Conservation (phyloP, 2,329 filamentous ascomycete genomes). For the Arthrobotrys entomopaga region DNA sequence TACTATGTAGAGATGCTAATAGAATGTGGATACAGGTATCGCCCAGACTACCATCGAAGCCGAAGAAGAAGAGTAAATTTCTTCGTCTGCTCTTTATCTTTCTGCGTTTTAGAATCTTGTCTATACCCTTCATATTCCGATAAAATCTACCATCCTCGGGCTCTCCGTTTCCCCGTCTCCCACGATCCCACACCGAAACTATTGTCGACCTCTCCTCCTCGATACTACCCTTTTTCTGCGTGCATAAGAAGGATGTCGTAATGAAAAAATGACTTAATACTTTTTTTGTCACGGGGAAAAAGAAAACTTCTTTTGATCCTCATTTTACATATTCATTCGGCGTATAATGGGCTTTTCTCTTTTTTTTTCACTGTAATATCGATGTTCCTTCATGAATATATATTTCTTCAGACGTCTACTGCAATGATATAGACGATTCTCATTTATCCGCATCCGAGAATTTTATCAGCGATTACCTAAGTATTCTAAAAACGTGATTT, state of each 20-base stretch:
- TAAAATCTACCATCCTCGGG: conserved; percentile 58
- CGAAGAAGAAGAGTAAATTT: conserved; percentile 74
- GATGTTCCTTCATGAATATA: conserved; percentile 55
- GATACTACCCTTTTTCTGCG: conserved; percentile 26
- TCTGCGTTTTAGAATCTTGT: conserved; percentile 32
- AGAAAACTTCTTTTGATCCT: conserved; percentile 42
- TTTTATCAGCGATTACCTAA: too few relatives aligned
- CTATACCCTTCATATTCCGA: conserved; percentile 60
- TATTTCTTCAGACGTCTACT: conserved; percentile 43
- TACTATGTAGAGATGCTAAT: conserved; percentile 41
- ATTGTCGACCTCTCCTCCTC: conserved; percentile 20
- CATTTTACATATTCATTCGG: conserved; percentile 55
- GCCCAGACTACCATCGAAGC: conserved; percentile 81
- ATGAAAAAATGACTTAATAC: conserved; percentile 50
- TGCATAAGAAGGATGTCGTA: conserved; percentile 49
- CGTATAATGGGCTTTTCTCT: conserved; percentile 51
- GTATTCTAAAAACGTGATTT: too few relatives aligned
- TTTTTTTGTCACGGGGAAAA: conserved; percentile 42
- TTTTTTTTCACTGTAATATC: conserved; percentile 49
- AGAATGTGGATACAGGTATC: conserved; percentile 67
- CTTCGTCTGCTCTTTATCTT: conserved; percentile 28
- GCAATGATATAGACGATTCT: conserved; percentile 26
- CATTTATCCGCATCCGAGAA: background rate
- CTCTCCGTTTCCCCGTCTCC: conserved; percentile 59
- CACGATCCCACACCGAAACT: conserved; percentile 56